phyloP scores from a whole-genome alignment of 768 basidiomycete genomes.

The Melanogaster broomeanus region DNA sequence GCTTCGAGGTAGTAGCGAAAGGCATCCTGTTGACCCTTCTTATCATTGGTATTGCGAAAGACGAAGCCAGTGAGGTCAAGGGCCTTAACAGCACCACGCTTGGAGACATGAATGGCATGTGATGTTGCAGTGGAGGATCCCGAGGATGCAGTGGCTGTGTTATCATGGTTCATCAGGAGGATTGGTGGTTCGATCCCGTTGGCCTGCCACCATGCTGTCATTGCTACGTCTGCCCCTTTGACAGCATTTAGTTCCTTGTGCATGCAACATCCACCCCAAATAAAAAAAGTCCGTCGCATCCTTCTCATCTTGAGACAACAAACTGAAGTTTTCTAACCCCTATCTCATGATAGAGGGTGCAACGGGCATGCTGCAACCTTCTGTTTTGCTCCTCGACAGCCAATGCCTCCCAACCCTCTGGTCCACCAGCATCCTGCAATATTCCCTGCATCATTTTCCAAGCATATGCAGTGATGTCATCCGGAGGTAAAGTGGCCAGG shows the following conservation, averaged over 20 bases:
- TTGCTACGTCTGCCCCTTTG: slow-evolving; percentile 30
- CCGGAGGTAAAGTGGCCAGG: too few relatives aligned
- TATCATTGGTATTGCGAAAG: slow-evolving; percentile 32
- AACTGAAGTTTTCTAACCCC: slow-evolving; percentile 15
- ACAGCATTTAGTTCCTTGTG: slow-evolving; percentile 41
- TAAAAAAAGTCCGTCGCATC: slow-evolving; percentile 27
- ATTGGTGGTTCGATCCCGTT: slow-evolving; percentile 20
- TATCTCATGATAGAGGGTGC: neutral
- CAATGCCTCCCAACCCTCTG: too few relatives aligned
- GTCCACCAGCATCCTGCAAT: too few relatives aligned
- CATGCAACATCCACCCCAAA: slow-evolving; percentile 41
- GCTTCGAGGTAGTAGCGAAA: slow-evolving; percentile 8
- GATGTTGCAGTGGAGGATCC: slow-evolving; percentile 6
- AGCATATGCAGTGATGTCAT: too few relatives aligned
- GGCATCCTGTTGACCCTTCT: slow-evolving; percentile 31
- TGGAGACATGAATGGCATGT: slow-evolving; percentile 21
- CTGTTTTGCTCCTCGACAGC: too few relatives aligned
- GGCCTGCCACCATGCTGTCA: slow-evolving; percentile 30
- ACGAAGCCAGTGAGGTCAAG: slow-evolving; percentile 27
- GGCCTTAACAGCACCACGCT: slow-evolving; percentile 25
- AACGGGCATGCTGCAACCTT: too few relatives aligned
- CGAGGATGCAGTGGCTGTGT: slow-evolving; percentile 17
- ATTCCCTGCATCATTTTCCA: too few relatives aligned
- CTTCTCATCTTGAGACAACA: slow-evolving; percentile 14
- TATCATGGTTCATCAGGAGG: slow-evolving; percentile 31